Evolutionary conservation across 2,329 filamentous ascomycete genomes (phyloP), one percentile per base, ranked within the genome.

Genomic region (Trichoderma atroviride): DNA sequence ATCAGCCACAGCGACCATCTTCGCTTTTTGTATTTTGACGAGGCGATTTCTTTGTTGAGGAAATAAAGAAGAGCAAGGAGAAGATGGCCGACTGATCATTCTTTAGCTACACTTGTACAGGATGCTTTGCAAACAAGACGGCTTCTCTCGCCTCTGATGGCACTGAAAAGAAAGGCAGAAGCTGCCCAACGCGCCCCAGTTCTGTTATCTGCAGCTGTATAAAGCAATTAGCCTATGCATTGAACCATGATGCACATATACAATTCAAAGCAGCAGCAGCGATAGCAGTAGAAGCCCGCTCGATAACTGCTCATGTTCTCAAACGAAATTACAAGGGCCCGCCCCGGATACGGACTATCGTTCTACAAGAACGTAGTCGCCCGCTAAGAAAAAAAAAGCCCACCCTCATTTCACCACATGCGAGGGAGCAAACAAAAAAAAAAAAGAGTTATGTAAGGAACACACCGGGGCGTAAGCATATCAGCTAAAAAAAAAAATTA

Each of bases 361-460:
- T 22, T 7, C 13, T n/a, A 27, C 33, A 35, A 13, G 33, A 13
- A 35, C 31, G 40, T 60, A 60, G 58, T 19, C n/a, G 24, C 58
- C 58, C 58, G 58, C 58, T 47, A 60, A 62, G 50, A 31, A 31
- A 27, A 43, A 29, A 60, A 61, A 61, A 31, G 19, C 29, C 29
- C 24, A 33, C 40, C n/a, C 35, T 62, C 59, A 35, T 62, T 62
- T 62, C 59, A 62, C 59, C n/a, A 62, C 59, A 35, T 62, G 59
- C 59, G 50, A 62, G 22, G 40, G 40, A 24, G 24, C 43, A 62
- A 50, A 61, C 35, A 58, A 11, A 22, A 24, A 52, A 58, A 11
- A 22, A 24, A 50, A 52, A 62, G 5, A 7, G 43, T 52, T 16
- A 0, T 43, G 4, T n/a, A 0, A 43, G 1, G 9, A 0, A 1